Evolutionary conservation across 2,329 filamentous ascomycete species (phyloP).

Genomic region (Sporothrix phasma): DNA sequence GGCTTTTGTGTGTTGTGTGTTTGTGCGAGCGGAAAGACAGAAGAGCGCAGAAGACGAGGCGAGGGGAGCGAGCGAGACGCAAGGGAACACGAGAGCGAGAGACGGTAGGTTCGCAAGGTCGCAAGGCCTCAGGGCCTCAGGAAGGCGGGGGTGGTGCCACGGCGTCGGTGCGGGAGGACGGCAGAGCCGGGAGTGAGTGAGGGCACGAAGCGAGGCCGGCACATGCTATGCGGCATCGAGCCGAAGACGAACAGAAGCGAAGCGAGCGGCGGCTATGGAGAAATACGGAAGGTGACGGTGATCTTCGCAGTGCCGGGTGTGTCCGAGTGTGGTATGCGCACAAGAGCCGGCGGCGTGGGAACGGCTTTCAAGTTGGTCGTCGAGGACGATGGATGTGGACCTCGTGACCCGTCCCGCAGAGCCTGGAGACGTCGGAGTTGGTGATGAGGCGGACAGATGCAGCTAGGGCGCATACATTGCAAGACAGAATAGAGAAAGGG

Average conservation of each 20-base stretch:
- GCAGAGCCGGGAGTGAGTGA: background rate
- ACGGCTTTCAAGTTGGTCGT: too few relatives aligned
- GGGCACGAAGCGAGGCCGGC: background rate
- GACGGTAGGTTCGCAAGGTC: too few relatives aligned
- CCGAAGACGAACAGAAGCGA: background rate
- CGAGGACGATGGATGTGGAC: background rate
- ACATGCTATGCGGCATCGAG: conserved; percentile 9
- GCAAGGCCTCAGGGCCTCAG: too few relatives aligned
- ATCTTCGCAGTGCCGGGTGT: background rate
- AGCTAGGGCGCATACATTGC: too few relatives aligned
- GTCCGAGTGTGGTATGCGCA: background rate
- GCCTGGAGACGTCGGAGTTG: background rate
- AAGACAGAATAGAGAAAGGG: background rate
- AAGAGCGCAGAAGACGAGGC: background rate
- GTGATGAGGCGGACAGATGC: background rate
- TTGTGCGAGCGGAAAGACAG: background rate
- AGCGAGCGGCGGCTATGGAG: background rate
- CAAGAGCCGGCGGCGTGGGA: too few relatives aligned
- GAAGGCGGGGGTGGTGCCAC: background rate
- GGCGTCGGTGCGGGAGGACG: background rate
- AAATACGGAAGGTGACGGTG: background rate
- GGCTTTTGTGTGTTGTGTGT: too few relatives aligned
- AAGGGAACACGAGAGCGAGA: background rate
- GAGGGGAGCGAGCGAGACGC: background rate
- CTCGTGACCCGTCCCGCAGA: background rate